A percentile compares a stretch with the other conserved stretches of the same genome.
These are phyloP conservation scores for Lagenidium sp. DNA, from an alignment of 352 stramenopile genomes.

Conservation along the genomic window DNA sequence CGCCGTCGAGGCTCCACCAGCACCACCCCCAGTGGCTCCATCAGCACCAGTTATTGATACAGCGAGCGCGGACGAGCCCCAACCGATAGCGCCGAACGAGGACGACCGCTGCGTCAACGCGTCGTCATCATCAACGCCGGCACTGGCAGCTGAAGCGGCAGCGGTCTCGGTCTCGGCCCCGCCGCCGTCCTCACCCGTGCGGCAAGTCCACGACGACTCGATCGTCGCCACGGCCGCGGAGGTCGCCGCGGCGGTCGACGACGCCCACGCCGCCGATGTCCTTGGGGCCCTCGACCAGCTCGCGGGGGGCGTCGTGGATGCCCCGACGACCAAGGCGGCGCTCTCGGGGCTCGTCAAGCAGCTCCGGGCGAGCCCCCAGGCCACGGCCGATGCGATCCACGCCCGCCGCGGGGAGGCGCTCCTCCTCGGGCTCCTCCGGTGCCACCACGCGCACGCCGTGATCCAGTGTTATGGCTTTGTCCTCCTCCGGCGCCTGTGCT, in stretches of 20 bases:
- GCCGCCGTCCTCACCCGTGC: no score
- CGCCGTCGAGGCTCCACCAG: no score
- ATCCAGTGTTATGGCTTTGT: slow-evolving; percentile 80
- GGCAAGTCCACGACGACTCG: neutral
- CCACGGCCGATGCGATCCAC: slow-evolving; percentile 54
- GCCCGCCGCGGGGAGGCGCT: slow-evolving; percentile 29
- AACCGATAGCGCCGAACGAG: no score
- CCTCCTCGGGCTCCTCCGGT: slow-evolving; percentile 44
- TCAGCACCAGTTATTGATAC: no score
- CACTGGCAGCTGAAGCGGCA: no score
- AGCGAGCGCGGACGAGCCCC: no score
- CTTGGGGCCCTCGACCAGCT: slow-evolving; percentile 41
- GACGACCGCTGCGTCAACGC: no score
- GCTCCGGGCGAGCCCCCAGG: slow-evolving; percentile 58
- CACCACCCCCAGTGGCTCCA: no score
- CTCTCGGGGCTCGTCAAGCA: slow-evolving; percentile 72
- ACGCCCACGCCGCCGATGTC: slow-evolving; percentile 35
- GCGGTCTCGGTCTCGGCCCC: no score
- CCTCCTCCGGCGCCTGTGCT: slow-evolving; percentile 59
- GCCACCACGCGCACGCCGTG: slow-evolving; percentile 52
- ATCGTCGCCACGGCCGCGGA: neutral
- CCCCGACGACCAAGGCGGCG: slow-evolving; percentile 48
- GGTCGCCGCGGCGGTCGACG: slow-evolving; percentile 10
- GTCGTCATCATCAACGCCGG: no score
- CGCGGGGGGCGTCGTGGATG: slow-evolving; percentile 17